phyloP scores from a whole-genome alignment of 2,329 filamentous ascomycete species.

The Aspergillus pseudoterreus region DNA sequence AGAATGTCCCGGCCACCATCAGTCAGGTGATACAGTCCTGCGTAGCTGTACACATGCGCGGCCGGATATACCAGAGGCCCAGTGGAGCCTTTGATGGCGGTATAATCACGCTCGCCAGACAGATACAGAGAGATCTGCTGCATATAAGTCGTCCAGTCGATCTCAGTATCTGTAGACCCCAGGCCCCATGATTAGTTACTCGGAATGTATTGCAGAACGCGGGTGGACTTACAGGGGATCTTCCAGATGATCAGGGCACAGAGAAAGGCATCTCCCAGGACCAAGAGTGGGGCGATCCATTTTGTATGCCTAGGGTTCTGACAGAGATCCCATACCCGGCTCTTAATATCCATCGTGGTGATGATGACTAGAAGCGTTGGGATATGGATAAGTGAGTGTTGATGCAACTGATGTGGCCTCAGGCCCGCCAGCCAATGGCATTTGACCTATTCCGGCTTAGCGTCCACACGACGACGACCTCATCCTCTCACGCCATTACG shows the following conservation, averaged over 20 bases:
- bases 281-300: conserved; percentile 65
- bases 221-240: conserved; percentile 67
- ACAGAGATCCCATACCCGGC: conserved; percentile 38
- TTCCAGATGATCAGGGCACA: conserved; percentile 74
- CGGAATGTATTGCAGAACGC: conserved; percentile 5
- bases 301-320: conserved; percentile 53
- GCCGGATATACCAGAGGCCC: conserved; percentile 95
- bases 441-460: conserved; percentile 19
- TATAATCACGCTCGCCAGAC: conserved; percentile 84
- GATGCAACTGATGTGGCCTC: conserved; percentile 11
- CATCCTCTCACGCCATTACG: background rate
- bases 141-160: conserved; percentile 98
- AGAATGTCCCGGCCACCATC: conserved; percentile 70
- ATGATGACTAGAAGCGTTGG: background rate
- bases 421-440: conserved; percentile 13
- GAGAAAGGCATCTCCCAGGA: conserved; percentile 67
- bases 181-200: conserved; percentile 15
- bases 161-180: conserved; percentile 75
- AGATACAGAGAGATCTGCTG: conserved; percentile 79
- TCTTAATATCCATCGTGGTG: conserved; percentile 31
- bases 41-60: conserved; percentile 89
- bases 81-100: conserved; percentile 77
- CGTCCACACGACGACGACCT: background rate
- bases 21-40: conserved; percentile 72
- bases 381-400: conserved; percentile 1